Conservation (phyloP, 2,329 filamentous ascomycete genomes). For the Bipolaris zeicola region DNA sequence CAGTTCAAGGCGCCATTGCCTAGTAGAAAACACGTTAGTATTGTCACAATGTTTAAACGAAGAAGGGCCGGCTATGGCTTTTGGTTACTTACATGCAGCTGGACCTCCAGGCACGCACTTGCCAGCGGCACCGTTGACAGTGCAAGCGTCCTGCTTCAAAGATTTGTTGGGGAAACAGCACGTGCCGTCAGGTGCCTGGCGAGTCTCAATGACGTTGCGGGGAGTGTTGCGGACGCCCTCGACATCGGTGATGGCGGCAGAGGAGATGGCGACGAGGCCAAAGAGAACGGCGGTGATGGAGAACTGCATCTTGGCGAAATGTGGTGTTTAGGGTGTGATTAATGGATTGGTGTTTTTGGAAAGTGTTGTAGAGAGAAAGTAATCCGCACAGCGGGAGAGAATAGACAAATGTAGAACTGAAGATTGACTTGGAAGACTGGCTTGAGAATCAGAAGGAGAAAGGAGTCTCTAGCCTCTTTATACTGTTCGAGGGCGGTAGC, state of each 20-base stretch:
- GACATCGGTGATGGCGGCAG: slow-evolving; percentile 23
- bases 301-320: slow-evolving; percentile 16
- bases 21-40: neutral
- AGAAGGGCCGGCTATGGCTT: neutral
- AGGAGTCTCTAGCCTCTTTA: slow-evolving; percentile 3
- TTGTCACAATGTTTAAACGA: neutral
- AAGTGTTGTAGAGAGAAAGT: slow-evolving; percentile 20
- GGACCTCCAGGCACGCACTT: slow-evolving; percentile 27
- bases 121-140: slow-evolving; percentile 21
- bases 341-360: slow-evolving; percentile 4
- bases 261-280: slow-evolving; percentile 25
- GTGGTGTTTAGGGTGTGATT: neutral
- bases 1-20: slow-evolving; percentile 26
- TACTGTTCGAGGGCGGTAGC: neutral
- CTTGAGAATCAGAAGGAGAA: slow-evolving; percentile 9
- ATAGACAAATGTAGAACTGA: slow-evolving; percentile 17
- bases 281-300: slow-evolving; percentile 23
- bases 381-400: slow-evolving; percentile 24
- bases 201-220: slow-evolving; percentile 14
- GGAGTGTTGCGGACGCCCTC: slow-evolving; percentile 20
- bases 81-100: slow-evolving; percentile 17
- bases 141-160: slow-evolving; percentile 20
- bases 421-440: slow-evolving; percentile 20
- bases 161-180: slow-evolving; percentile 25
- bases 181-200: slow-evolving; percentile 21